phyloP scores from a whole-genome alignment of 1,284 basidiomycete species.

The Pulchroboletus neoregius region DNA sequence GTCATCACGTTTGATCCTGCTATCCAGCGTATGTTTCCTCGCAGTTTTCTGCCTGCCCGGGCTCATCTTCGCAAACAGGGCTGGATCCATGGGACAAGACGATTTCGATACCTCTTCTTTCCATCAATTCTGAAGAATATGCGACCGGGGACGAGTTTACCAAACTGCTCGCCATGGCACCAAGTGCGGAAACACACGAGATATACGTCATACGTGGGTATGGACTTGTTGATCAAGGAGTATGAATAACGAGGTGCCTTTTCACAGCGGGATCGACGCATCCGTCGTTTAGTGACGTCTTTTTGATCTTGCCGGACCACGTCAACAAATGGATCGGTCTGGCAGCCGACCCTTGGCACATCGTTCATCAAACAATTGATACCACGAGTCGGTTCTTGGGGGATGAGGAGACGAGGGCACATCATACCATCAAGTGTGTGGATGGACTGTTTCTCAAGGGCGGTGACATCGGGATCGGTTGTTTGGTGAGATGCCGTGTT shows the following conservation, averaged over 20 bases:
- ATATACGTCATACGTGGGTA: slow-evolving; percentile 25
- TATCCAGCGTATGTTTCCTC: slow-evolving; percentile 15
- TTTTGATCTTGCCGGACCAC: slow-evolving; percentile 61
- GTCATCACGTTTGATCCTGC: slow-evolving; percentile 33
- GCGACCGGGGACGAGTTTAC: slow-evolving; percentile 31
- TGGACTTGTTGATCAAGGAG: not conserved
- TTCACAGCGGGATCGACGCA: slow-evolving; percentile 56
- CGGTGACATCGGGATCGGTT: not conserved
- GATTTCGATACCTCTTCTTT: slow-evolving; percentile 36
- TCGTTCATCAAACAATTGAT: slow-evolving; percentile 16
- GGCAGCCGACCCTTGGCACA: slow-evolving; percentile 13
- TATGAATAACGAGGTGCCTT: not conserved
- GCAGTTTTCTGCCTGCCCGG: not conserved
- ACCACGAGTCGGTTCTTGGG: slow-evolving; percentile 13
- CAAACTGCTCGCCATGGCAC: slow-evolving; percentile 23
- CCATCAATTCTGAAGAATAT: slow-evolving; percentile 40
- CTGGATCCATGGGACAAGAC: slow-evolving; percentile 33
- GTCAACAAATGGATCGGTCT: slow-evolving; percentile 32
- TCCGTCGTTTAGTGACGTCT: slow-evolving; percentile 61
- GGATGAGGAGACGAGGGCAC: not conserved
- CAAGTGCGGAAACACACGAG: slow-evolving; percentile 13
- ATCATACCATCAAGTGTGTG: slow-evolving; percentile 4
- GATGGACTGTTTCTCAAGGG: slow-evolving; percentile 3
- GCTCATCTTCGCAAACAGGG: slow-evolving; percentile 16
- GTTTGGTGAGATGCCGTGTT: slow-evolving; percentile 9